Conservation (phyloP, 129 eudicot genomes). For the Apium graveolens region DNA sequence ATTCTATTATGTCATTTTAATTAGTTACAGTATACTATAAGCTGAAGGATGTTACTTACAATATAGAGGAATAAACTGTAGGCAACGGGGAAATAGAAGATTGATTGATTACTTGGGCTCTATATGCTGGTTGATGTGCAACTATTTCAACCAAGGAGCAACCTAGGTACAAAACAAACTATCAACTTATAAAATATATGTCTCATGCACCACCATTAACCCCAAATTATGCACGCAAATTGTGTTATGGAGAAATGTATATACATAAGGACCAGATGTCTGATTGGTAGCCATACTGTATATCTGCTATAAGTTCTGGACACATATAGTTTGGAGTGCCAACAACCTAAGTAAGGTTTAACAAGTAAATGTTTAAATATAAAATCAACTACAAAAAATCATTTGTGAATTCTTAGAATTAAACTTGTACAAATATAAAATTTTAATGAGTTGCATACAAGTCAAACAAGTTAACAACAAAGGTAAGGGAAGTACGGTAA, state of each 20-base stretch:
- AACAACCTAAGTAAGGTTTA: constrained; percentile 55
- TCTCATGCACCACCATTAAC: neutral
- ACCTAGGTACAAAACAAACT: constrained; percentile 32
- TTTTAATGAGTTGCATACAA: neutral
- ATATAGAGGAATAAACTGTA: constrained; percentile 61
- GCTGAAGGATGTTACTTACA: constrained; percentile 42
- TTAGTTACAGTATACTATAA: neutral
- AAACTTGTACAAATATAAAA: neutral
- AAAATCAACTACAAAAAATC: neutral
- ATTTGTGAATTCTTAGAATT: neutral
- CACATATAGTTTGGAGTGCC: constrained; percentile 99
- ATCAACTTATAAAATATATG: neutral
- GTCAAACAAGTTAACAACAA: neutral
- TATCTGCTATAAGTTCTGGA: constrained; percentile 92
- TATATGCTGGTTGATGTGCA: constrained; percentile 91
- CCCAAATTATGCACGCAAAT: neutral
- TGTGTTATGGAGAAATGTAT: neutral
- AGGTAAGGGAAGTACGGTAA: neutral
- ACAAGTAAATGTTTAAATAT: neutral
- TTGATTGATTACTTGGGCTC: constrained; percentile 90
- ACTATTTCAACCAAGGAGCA: constrained; percentile 96
- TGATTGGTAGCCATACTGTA: constrained; percentile 93
- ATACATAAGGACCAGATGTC: constrained; percentile 97
- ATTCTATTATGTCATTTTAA: neutral
- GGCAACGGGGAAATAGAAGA: constrained; percentile 87